A percentile compares a stretch with the other conserved stretches of the same genome.
Evolutionary conservation across 1,284 basidiomycete species (phyloP).

Genomic region (Cutaneotrichosporon sp.): DNA sequence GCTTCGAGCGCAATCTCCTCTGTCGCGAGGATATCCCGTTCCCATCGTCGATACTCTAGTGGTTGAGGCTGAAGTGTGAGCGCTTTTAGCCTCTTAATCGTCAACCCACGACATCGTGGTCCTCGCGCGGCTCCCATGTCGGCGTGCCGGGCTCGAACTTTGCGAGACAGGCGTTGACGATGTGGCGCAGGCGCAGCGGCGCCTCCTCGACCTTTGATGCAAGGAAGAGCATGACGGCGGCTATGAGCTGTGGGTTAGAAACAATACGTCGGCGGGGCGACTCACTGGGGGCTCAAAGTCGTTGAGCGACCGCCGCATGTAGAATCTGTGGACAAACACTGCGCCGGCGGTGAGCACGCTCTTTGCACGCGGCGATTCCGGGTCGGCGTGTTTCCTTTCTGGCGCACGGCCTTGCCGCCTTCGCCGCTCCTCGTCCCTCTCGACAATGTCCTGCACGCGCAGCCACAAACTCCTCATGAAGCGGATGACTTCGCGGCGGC

Average conservation of each 20-base stretch:
- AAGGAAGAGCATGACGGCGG: conserved; percentile 82
- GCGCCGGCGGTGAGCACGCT: conserved; percentile 67
- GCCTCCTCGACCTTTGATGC: conserved; percentile 66
- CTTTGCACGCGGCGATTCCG: conserved; percentile 16
- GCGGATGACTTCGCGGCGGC: conserved; percentile 25
- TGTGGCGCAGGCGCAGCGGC: conserved; percentile 34
- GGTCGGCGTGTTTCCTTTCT: conserved; percentile 8
- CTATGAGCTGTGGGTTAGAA: conserved; percentile 61
- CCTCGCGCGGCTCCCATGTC: conserved; percentile 25
- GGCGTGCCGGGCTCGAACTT: conserved; percentile 27
- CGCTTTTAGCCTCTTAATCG: neutral
- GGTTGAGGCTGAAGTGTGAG: conserved; percentile 14
- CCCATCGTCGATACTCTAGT: conserved; percentile 69
- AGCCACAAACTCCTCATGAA: conserved; percentile 15
- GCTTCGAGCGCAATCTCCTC: conserved; percentile 82
- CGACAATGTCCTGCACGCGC: neutral
- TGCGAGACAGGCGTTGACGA: conserved; percentile 32
- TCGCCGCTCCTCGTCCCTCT: too few relatives aligned
- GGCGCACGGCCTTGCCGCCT: too few relatives aligned
- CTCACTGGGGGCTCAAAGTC: conserved; percentile 57
- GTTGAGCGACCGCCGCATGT: conserved; percentile 83
- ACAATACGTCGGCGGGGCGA: neutral
- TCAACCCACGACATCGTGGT: conserved; percentile 1
- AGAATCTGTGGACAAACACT: conserved; percentile 89
- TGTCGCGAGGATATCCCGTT: conserved; percentile 64